A percentile compares a stretch with the other conserved stretches of the same genome.
phyloP scores from a whole-genome alignment of 2,329 filamentous ascomycete genomes.

The Juglanconis oblonga region DNA sequence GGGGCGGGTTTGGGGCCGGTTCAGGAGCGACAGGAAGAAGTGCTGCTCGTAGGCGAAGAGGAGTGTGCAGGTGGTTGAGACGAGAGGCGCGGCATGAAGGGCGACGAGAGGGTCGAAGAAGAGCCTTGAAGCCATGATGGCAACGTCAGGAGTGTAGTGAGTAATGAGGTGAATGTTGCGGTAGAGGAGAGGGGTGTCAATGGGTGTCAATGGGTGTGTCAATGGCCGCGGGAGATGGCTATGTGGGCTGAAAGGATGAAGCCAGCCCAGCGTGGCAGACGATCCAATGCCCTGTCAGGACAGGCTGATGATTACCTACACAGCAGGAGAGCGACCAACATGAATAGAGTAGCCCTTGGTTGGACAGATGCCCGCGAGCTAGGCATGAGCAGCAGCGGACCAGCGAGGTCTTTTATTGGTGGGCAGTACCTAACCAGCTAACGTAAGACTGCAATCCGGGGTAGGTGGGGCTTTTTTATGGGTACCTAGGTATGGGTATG shows the following conservation, averaged over 20 bases:
- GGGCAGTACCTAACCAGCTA: no score
- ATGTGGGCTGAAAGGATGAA: no score
- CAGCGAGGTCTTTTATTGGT: no score
- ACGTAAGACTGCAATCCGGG: not conserved
- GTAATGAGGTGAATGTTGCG: not conserved
- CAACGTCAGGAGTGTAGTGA: not conserved
- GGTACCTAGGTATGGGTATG: not conserved
- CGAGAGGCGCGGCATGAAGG: slow-evolving; percentile 41
- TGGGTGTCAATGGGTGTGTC: not conserved
- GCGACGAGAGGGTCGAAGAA: slow-evolving; percentile 35
- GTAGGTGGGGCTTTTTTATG: not conserved
- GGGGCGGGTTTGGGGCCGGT: slow-evolving; percentile 19
- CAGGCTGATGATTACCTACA: no score
- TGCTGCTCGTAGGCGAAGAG: slow-evolving; percentile 44
- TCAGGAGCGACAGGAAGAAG: slow-evolving; percentile 38
- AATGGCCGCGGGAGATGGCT: no score
- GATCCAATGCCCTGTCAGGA: no score
- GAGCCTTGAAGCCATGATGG: slow-evolving; percentile 3
- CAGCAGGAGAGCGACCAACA: no score
- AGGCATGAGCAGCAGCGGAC: no score
- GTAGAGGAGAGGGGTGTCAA: not conserved
- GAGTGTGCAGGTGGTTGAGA: slow-evolving; percentile 46
- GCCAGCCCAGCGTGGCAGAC: no score
- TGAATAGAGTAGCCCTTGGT: no score
- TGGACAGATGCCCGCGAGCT: no score